A percentile compares a stretch with the other conserved stretches of the same genome.
These are phyloP conservation scores for Penicillium verrucosum DNA, from an alignment of 2,329 filamentous ascomycete genomes.

Conservation along the genomic window DNA sequence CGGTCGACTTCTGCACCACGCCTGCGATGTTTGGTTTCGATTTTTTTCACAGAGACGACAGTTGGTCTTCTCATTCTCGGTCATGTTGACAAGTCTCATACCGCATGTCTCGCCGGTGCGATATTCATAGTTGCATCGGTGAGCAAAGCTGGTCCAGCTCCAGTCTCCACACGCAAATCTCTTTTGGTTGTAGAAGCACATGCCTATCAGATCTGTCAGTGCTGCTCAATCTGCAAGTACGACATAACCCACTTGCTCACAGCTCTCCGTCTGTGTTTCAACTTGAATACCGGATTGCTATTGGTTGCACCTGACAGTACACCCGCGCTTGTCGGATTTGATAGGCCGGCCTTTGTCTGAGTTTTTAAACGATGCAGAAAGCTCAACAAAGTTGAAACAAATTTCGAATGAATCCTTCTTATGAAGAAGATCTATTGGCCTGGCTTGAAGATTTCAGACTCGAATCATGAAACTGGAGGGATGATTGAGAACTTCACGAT, in stretches of 20 bases:
- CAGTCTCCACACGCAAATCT: conserved; percentile 83
- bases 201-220: conserved; percentile 48
- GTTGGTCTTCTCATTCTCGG: conserved; percentile 59
- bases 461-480: conserved; percentile 31
- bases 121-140: conserved; percentile 92
- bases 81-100: conserved; percentile 81
- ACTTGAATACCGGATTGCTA: conserved; percentile 25
- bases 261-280: conserved; percentile 35
- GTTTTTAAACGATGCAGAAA: conserved; percentile 18
- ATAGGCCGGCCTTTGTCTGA: conserved; percentile 34
- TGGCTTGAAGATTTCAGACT: conserved; percentile 13
- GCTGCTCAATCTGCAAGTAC: conserved; percentile 17
- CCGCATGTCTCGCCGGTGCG: conserved; percentile 95
- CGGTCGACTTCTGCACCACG: conserved; percentile 71
- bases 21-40: conserved; percentile 77
- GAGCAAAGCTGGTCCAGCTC: conserved; percentile 90
- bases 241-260: conserved; percentile 35
- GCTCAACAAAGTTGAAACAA: conserved; percentile 22
- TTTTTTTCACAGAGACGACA: conserved; percentile 90
- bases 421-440: conserved; percentile 23
- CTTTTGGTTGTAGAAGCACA: conserved; percentile 97
- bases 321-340: conserved; percentile 29
- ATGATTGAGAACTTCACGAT: conserved; percentile 27
- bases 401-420: conserved; percentile 19
- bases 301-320: conserved; percentile 30